Percentiles rank a stretch among this genome's conserved stretches.
phyloP scores from a whole-genome alignment of 106 monocot genomes.

The Chionographis japonica region DNA sequence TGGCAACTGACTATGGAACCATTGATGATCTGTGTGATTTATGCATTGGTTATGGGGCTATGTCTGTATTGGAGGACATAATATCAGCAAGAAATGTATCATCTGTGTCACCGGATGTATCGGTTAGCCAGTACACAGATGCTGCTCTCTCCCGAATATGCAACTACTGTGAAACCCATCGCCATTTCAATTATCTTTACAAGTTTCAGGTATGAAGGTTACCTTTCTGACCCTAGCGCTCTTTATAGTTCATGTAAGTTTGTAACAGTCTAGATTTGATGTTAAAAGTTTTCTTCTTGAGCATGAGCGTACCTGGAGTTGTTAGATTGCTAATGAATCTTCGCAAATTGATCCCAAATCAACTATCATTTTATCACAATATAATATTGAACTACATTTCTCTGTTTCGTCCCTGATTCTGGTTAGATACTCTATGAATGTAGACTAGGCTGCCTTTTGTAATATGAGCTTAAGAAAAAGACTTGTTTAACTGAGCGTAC shows the following conservation, averaged over 20 bases:
- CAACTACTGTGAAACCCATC: slow-evolving; percentile 87
- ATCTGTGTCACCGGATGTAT: slow-evolving; percentile 35
- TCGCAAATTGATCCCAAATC: too few species aligned
- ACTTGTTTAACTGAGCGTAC: too few species aligned
- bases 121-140: slow-evolving; percentile 43
- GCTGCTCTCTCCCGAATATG: slow-evolving; percentile 71
- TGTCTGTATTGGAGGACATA: slow-evolving; percentile 59
- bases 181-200: slow-evolving; percentile 87
- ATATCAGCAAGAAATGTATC: slow-evolving; percentile 40
- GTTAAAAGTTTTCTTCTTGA: neutral
- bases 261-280: neutral
- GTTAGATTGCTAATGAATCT: too few species aligned
- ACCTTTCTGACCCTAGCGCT: neutral
- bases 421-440: too few species aligned
- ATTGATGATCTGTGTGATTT: slow-evolving; percentile 90
- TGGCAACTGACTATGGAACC: slow-evolving; percentile 90
- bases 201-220: slow-evolving; percentile 66
- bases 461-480: too few species aligned
- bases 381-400: too few species aligned
- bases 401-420: too few species aligned
- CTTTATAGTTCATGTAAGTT: neutral
- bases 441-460: too few species aligned
- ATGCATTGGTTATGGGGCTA: slow-evolving; percentile 79
- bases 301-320: neutral
- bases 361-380: too few species aligned